Conservation (phyloP, 805 yeast species). For the Lachancea cidri region DNA sequence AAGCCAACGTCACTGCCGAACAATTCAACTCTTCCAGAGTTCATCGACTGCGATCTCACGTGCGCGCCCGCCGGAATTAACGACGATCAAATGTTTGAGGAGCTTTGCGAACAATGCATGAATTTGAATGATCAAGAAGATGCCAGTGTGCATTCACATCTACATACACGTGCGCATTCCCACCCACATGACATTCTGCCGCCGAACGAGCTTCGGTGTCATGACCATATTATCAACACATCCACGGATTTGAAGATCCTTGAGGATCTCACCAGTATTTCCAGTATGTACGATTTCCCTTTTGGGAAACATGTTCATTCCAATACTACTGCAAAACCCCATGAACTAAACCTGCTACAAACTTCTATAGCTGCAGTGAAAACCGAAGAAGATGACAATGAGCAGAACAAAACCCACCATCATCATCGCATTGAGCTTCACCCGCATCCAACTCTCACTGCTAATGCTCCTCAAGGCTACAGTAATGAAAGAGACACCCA, state of each 20-base stretch:
- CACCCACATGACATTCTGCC: not conserved
- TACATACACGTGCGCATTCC: not conserved
- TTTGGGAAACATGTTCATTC: slow-evolving; percentile 26
- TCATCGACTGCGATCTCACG: slow-evolving; percentile 25
- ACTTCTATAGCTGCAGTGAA: slow-evolving; percentile 2
- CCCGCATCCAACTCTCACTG: slow-evolving; percentile 6
- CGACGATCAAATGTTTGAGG: slow-evolving; percentile 14
- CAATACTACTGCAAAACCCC: slow-evolving; percentile 1
- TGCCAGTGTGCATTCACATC: slow-evolving; percentile 9
- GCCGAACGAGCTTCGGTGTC: not conserved
- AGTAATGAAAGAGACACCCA: slow-evolving; percentile 5
- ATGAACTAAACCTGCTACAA: slow-evolving; percentile 5
- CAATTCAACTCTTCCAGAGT: slow-evolving; percentile 8
- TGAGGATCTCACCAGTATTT: slow-evolving; percentile 31
- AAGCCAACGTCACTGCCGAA: not conserved
- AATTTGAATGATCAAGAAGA: slow-evolving; percentile 11
- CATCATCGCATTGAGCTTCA: slow-evolving; percentile 21
- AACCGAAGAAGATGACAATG: not conserved
- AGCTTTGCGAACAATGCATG: slow-evolving; percentile 12
- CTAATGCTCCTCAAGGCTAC: not conserved
- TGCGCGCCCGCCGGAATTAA: slow-evolving; percentile 16
- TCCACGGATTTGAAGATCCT: slow-evolving; percentile 27
- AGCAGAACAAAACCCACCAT: slow-evolving; percentile 28
- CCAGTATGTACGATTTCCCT: slow-evolving; percentile 32
- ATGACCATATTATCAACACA: slow-evolving; percentile 21